A percentile compares a stretch with the other conserved stretches of the same genome.
Conservation (phyloP, 2,329 filamentous ascomycete genomes). For the Westerdykella ornata region DNA sequence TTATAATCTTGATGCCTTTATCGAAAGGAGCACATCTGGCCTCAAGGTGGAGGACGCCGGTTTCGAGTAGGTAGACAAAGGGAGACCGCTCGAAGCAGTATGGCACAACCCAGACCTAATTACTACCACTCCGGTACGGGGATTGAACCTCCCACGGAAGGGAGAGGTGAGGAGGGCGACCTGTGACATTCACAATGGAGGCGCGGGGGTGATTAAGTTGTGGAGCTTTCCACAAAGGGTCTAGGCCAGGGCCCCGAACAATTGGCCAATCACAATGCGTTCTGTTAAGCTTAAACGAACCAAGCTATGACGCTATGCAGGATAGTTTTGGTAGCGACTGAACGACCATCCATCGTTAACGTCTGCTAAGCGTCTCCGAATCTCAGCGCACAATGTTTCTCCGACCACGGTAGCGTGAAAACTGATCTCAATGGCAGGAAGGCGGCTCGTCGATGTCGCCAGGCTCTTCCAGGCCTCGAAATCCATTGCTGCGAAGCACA, state of each 20-base stretch:
- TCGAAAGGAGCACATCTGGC: too few relatives aligned
- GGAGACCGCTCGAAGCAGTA: too few relatives aligned
- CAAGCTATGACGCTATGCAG: conserved; percentile 27
- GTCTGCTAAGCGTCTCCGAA: background rate
- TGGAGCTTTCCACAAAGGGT: conserved; percentile 8
- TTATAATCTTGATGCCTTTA: too few relatives aligned
- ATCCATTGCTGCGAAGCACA: conserved; percentile 48
- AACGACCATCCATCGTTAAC: conserved; percentile 4
- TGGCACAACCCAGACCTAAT: too few relatives aligned
- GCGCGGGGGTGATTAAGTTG: too few relatives aligned
- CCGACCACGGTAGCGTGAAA: conserved; percentile 12
- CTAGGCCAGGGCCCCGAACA: conserved; percentile 1
- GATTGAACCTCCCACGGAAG: too few relatives aligned
- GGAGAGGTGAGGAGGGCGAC: too few relatives aligned
- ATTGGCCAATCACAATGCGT: conserved; percentile 13
- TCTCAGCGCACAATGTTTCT: conserved; percentile 9
- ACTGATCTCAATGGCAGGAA: conserved; percentile 43
- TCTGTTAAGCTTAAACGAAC: conserved; percentile 16
- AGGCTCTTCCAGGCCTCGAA: conserved; percentile 45
- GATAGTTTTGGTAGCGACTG: conserved; percentile 10
- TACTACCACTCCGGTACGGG: too few relatives aligned
- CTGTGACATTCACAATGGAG: too few relatives aligned
- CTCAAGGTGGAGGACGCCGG: too few relatives aligned
- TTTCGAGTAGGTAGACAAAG: too few relatives aligned
- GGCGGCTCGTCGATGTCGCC: conserved; percentile 47